Conservation (phyloP, 495 filamentous ascomycete genomes). For the Lentithecium fluviatile region DNA sequence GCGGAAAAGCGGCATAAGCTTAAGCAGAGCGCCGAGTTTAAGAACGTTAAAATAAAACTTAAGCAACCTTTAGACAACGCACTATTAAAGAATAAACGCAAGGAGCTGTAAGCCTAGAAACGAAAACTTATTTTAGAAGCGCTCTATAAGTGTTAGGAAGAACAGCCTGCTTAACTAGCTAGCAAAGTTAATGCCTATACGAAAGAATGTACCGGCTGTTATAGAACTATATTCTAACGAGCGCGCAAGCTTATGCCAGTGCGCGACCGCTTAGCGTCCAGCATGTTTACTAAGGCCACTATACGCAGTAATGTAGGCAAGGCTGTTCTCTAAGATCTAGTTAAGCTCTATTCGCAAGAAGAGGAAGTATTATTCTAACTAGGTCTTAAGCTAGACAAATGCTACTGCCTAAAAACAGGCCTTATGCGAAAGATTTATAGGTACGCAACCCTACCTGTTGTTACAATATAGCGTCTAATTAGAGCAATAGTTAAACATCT, state of each 20-base stretch:
- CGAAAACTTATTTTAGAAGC: conserved; percentile 27
- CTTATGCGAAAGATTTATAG: neutral
- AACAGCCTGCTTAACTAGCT: conserved; percentile 15
- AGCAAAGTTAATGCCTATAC: conserved; percentile 19
- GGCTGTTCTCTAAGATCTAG: conserved; percentile 18
- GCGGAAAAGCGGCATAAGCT: conserved; percentile 33
- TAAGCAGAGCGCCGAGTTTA: conserved; percentile 27
- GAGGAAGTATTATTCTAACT: conserved; percentile 3
- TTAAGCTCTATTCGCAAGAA: conserved; percentile 13
- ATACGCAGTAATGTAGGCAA: conserved; percentile 16
- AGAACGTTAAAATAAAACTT: conserved; percentile 29
- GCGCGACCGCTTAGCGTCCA: conserved; percentile 32
- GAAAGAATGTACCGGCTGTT: conserved; percentile 21
- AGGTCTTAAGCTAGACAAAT: conserved; percentile 7
- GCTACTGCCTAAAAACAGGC: neutral
- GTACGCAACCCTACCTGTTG: too few species aligned
- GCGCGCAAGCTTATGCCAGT: conserved; percentile 26
- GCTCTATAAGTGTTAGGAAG: conserved; percentile 29
- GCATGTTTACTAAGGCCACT: conserved; percentile 31
- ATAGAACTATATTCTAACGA: conserved; percentile 29
- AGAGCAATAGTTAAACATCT: neutral
- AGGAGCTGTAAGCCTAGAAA: conserved; percentile 30
- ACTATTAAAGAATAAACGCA: conserved; percentile 22
- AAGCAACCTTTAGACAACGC: conserved; percentile 22
- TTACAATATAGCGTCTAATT: too few species aligned